Base-by-base conservation (phyloP, 108 stramenopile genomes). In the Discostella pseudostelligera region DNA sequence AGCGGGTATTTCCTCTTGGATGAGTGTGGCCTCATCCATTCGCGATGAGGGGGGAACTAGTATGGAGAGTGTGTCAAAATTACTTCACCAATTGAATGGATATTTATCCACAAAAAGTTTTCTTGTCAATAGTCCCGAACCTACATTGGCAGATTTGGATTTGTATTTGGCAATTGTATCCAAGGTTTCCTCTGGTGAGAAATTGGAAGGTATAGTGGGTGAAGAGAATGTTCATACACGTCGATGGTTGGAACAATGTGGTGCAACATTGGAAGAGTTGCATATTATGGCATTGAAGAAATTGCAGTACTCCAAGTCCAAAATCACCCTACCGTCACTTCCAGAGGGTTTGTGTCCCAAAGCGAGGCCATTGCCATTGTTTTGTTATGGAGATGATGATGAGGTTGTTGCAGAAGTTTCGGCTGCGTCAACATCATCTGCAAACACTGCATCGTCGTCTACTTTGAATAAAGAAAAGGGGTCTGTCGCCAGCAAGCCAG, bases 91-190 rank as follows among this genome's bases (percentile, higher is more conserved):
- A 48, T 55, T 93, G 43, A 70, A 93, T 57, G 49, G 39, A 25
- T 85, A 89, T 74, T 74, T 93, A 51, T 29, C 75, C 24, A 69
- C 74, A 1, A 50, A 85, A 11, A 78, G 88, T 13, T 93, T 89
- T 62, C 63, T 92, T 61, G 78, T 87, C 37, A 48, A 78, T 10
- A 81, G 81, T 72, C 39, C 78, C 0, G 39, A 35, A 4, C 67
- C 81, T 1, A 87, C 86, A 0, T 22, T 88, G 53, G 87, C 88
- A 1, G 91, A 93, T 71, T 77, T 84, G 10, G 91, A 89, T 78
- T 50, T 93, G 67, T 84, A 83, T 32, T 58, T 79, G 22, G 83
- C 78, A 7, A 49, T 91, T 39, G 43, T 81, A 4, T 63, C 25
- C 11, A 65, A 60, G 37, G 42, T 35, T 39, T 48, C 44, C 7